Conservation (phyloP, 805 yeast genomes). For the Candida coleopterorum region DNA sequence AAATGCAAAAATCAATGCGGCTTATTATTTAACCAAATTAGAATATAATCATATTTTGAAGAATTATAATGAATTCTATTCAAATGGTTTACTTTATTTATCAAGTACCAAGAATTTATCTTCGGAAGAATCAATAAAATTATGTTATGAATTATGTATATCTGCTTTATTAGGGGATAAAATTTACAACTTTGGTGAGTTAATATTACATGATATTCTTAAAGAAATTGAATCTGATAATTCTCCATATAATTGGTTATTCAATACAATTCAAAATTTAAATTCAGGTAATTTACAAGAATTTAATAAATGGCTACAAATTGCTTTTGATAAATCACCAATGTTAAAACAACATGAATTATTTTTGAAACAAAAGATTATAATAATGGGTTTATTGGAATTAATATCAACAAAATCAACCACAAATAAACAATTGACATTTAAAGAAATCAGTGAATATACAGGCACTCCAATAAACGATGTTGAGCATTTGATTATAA, state of each 20-base stretch:
- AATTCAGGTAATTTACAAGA: conserved; percentile 71
- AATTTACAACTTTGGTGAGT: conserved; percentile 93
- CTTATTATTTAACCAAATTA: conserved; percentile 76
- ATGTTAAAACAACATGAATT: conserved; percentile 52
- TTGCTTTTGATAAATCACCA: conserved; percentile 42
- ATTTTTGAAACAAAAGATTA: conserved; percentile 83
- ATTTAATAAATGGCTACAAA: conserved; percentile 50
- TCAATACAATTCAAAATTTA: conserved; percentile 61
- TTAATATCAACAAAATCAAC: conserved; percentile 74
- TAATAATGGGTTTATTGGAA: conserved; percentile 88
- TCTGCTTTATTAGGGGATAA: conserved; percentile 88
- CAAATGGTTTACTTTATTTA: conserved; percentile 73
- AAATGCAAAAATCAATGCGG: conserved; percentile 63
- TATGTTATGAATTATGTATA: conserved; percentile 66
- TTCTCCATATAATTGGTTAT: conserved; percentile 62
- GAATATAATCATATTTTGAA: conserved; percentile 67
- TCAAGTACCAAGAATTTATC: conserved; percentile 54
- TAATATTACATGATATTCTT: conserved; percentile 83
- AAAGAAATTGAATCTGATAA: conserved; percentile 38
- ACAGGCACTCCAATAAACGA: conserved; percentile 68
- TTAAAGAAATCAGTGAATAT: conserved; percentile 60
- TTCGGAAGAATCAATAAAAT: conserved; percentile 39
- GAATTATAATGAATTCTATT: conserved; percentile 79
- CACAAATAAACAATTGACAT: conserved; percentile 67
- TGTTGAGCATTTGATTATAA: conserved; percentile 89